These are phyloP conservation scores for Thymus quinquecostatus DNA, from an alignment of 257 asterid genomes.

Conservation along the genomic window DNA sequence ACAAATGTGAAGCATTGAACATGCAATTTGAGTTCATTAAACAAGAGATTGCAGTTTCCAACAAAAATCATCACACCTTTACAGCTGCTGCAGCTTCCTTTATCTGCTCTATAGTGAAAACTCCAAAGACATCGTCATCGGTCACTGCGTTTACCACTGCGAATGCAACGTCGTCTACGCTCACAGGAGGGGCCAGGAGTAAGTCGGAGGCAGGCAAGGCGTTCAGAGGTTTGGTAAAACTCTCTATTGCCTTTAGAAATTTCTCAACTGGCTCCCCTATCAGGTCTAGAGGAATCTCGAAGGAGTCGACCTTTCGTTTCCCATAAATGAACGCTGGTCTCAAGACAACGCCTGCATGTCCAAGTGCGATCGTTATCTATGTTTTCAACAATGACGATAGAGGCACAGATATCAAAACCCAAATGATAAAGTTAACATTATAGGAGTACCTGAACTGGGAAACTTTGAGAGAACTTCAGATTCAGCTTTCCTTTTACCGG, in stretches of 20 bases:
- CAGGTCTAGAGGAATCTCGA: conserved; percentile 86
- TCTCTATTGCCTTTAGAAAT: conserved; percentile 58
- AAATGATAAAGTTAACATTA: neutral
- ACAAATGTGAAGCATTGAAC: conserved; percentile 2
- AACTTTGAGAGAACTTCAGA: conserved; percentile 90
- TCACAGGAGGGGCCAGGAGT: conserved; percentile 85
- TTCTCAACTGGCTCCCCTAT: conserved; percentile 85
- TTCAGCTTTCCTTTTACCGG: conserved; percentile 97
- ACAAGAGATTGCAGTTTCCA: neutral
- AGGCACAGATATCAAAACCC: neutral
- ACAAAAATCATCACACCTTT: conserved; percentile 23
- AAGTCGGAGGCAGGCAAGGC: conserved; percentile 92
- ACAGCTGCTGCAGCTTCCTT: conserved; percentile 83
- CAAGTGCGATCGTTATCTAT: conserved; percentile 13
- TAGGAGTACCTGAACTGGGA: conserved; percentile 70
- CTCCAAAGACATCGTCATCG: conserved; percentile 84
- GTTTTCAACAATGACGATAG: neutral
- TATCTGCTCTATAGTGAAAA: conserved; percentile 90
- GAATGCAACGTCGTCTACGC: conserved; percentile 82
- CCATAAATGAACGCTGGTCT: conserved; percentile 96
- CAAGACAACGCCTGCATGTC: conserved; percentile 71
- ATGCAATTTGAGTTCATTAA: conserved; percentile 1
- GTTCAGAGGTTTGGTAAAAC: conserved; percentile 73
- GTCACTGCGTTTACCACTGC: conserved; percentile 75
- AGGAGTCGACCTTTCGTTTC: conserved; percentile 79